A percentile compares a stretch with the other conserved stretches of the same genome.
These are phyloP conservation scores for Xylaria polymorpha DNA, from an alignment of 2,329 filamentous ascomycete species.

Conservation along the genomic window DNA sequence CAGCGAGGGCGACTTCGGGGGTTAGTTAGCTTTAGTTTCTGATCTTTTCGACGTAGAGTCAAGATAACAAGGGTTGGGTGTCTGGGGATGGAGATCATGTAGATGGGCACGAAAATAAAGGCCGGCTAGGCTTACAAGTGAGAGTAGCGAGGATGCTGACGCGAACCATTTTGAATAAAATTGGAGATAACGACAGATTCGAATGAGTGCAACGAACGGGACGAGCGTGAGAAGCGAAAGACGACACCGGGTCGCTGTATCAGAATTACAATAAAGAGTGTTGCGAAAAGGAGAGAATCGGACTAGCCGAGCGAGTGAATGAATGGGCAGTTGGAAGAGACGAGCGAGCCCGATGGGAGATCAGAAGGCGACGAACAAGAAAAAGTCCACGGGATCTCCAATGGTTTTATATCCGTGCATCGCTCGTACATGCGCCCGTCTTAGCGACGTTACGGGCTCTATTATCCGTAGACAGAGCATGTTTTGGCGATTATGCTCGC, in stretches of 20 bases:
- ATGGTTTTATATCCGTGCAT: conserved; percentile 22
- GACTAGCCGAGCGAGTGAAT: conserved; percentile 30
- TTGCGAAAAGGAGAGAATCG: conserved; percentile 20
- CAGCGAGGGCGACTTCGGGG: conserved; percentile 47
- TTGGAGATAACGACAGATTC: conserved; percentile 12
- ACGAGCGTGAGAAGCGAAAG: conserved; percentile 27
- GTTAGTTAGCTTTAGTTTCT: conserved; percentile 28
- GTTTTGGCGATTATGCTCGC: conserved; percentile 15
- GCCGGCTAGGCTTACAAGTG: conserved; percentile 45
- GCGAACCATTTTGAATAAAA: conserved; percentile 51
- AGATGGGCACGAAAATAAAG: background rate
- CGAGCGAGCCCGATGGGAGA: conserved; percentile 16
- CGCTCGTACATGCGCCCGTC: background rate
- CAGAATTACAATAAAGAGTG: conserved; percentile 19
- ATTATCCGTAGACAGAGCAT: background rate
- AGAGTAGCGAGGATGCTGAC: conserved; percentile 47
- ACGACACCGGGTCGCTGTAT: conserved; percentile 36
- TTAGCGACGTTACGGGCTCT: background rate
- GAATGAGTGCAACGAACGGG: conserved; percentile 9
- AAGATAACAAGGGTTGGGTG: background rate
- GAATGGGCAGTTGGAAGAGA: background rate
- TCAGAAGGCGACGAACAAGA: background rate
- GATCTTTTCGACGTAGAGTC: background rate
- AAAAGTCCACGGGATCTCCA: conserved; percentile 8
- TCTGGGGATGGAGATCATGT: background rate